phyloP scores from a whole-genome alignment of 345 rosid species.

The Orychophragmus violaceus region DNA sequence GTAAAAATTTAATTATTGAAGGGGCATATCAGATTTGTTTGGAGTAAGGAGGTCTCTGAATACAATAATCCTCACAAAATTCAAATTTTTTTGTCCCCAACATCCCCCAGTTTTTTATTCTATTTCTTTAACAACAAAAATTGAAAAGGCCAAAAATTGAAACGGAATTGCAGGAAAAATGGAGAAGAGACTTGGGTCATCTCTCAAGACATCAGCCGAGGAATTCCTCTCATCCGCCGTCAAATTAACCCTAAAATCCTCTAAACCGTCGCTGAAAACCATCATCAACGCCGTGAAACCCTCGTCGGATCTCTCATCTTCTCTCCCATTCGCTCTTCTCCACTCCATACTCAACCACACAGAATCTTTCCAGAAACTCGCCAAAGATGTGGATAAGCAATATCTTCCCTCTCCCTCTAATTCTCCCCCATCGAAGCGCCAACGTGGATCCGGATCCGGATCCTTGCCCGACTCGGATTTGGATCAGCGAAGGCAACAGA shows the following conservation, averaged over 20 bases:
- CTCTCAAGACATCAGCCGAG: conserved; percentile 61
- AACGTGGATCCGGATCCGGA: conserved; percentile 28
- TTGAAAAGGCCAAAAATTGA: not conserved
- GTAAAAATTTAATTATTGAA: too few species aligned
- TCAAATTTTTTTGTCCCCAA: not conserved
- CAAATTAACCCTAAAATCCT: conserved; percentile 44
- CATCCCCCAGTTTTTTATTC: not conserved
- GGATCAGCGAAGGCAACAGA: conserved; percentile 22
- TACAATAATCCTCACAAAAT: too few species aligned
- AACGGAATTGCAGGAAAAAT: conserved; percentile 9
- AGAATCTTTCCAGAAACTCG: conserved; percentile 30
- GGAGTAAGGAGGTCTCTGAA: too few species aligned
- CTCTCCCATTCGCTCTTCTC: conserved; percentile 55
- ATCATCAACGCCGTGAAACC: conserved; percentile 45
- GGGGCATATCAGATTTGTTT: too few species aligned
- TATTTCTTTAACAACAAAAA: not conserved
- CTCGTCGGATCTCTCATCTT: conserved; percentile 47
- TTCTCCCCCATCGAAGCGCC: conserved; percentile 55
- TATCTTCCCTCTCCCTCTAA: conserved; percentile 19
- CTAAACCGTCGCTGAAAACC: conserved; percentile 61
- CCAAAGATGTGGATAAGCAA: not conserved
- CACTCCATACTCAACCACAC: conserved; percentile 38
- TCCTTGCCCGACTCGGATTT: conserved; percentile 4
- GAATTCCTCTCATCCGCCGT: conserved; percentile 58
- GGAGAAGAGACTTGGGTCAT: conserved; percentile 75